A percentile compares a stretch with the other conserved stretches of the same genome.
phyloP scores from a whole-genome alignment of 495 filamentous ascomycete species.

The Eremomyces bilateralis region DNA sequence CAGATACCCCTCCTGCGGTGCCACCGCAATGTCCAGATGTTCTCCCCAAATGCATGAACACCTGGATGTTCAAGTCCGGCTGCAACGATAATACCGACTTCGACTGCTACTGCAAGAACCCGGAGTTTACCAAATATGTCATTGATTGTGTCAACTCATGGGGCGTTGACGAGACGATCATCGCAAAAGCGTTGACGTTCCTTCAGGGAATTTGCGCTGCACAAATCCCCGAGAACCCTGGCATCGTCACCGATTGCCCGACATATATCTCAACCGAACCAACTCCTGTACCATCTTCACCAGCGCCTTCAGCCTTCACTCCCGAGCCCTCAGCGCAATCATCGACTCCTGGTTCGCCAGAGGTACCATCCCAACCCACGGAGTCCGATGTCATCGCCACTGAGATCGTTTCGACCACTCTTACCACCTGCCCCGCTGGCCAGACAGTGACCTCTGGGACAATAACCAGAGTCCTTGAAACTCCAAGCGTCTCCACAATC shows the following conservation, averaged over 20 bases:
- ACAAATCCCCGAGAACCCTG: conserved; percentile 57
- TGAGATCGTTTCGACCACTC: conserved; percentile 2
- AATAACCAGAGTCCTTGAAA: neutral
- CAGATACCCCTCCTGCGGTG: conserved; percentile 16
- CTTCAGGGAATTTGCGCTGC: conserved; percentile 80
- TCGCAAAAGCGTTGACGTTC: conserved; percentile 54
- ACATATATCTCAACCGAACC: conserved; percentile 9
- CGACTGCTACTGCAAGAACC: conserved; percentile 69
- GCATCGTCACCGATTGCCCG: conserved; percentile 53
- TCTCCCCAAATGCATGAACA: conserved; percentile 82
- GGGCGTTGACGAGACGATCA: conserved; percentile 40
- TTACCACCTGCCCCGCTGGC: conserved; percentile 11
- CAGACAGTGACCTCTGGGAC: conserved; percentile 4
- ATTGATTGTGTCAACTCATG: conserved; percentile 63
- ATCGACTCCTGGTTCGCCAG: conserved; percentile 1
- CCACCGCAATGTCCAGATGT: conserved; percentile 49
- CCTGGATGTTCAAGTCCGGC: conserved; percentile 53
- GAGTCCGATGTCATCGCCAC: conserved; percentile 1
- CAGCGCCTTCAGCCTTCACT: conserved; percentile 5
- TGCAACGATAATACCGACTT: conserved; percentile 71
- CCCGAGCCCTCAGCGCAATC: neutral
- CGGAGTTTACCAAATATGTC: conserved; percentile 55
- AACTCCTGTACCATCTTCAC: conserved; percentile 1
- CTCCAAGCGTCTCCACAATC: conserved; percentile 3
- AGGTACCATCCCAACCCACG: neutral